Evolutionary conservation across 139 green algal genomes (phyloP), one percentile per base, ranked within the genome.

Genomic region (Picochlorum costavermella): DNA sequence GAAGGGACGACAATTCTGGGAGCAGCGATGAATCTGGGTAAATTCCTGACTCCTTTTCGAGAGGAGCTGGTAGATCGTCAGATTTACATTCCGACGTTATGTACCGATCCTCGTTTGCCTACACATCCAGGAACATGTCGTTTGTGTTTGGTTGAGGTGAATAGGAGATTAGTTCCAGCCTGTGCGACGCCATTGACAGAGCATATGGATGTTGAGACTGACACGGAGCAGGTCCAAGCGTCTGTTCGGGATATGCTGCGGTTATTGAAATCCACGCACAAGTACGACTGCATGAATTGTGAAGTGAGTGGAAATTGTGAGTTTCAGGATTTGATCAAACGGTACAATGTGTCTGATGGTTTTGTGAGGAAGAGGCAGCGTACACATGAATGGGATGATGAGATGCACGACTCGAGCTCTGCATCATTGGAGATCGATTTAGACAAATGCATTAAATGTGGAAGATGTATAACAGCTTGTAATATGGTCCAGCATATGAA

Each of bases 371-470:
- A 14, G n/a, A 50, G 61, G 14, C 23, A 57, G 11, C 12, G 30
- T 53, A 65, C 44, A 46, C 68, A 74, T 49, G 68, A 65, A 60
- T 70, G 68, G 61, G 67, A 73, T 49, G 20, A 73, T 56, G 31
- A 40, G 13, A n/a, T 63, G 31, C 67, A 64, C 49, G 59, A 69
- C 50, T 57, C 58, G 20, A 60, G 13, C 49, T 36, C 17, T 43
- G 48, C 36, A 14, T 56, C 73, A 6, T 76, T 81, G 46, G 63
- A 53, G 6, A 59, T 83, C n/a, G 76, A 83, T 55, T 62, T 78
- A 12, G 73, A 81, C 9, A 82, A 79, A 67, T 83, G 76, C 65
- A 65, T 83, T 40, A 77, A 75, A 65, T 83, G 76, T 56, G 67
- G 68, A 16, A 51, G 75, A 6, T 82, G 75, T 50, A 57, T 77